Evolutionary conservation across 441 rosid species (phyloP), one percentile per base, ranked within the genome.

Genomic region (Adansonia rubrostipa): DNA sequence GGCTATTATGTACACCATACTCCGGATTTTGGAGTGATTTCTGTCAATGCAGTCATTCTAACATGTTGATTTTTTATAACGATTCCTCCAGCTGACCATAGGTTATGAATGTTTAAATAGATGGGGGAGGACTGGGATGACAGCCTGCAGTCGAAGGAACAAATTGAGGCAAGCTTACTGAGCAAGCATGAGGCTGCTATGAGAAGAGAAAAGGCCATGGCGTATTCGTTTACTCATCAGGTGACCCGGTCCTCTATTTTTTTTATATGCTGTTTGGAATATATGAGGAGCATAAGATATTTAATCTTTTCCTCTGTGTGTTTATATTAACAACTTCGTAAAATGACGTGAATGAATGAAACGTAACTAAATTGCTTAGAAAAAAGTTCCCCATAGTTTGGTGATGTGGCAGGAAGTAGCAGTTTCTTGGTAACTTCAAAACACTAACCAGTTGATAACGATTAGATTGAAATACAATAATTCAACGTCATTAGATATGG

Each of bases 221-320:
- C 96, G 47, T 90, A 90, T 84, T 85, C 93, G 63, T 92, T 87
- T 76, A 81, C 96, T 71, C 96, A 90, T 88, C 93, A 90, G 93
- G 96, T 91, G 73, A 84, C 58, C 48, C 48, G 45, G 47, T 77
- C 60, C 53, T 78, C 63, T 44, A 50, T 19, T 57, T 72, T 74
- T 33, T 33, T 33, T 3, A 2, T 42, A 53, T 33, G 10, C 14
- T 74, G 28, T 19, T 65, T 9, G 53, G 67, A 14, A 48, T 36
- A 5, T 57, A 53, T 11, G 75, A 75, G 40, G 20, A n/a, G 22
- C 63, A 71, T 60, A 5, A 61, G 15, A 17, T 63, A 28, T 56
- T 69, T 63, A 9, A 42, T 60, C 66, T 40, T 61, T 19, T 24
- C 1, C 9, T 17, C 3, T 44, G 48, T 47, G 14, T 51, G 20